A percentile compares a stretch with the other conserved stretches of the same genome.
Evolutionary conservation across 1,139 yeast genomes (phyloP).

Genomic region (Meyerozyma athensensis): DNA sequence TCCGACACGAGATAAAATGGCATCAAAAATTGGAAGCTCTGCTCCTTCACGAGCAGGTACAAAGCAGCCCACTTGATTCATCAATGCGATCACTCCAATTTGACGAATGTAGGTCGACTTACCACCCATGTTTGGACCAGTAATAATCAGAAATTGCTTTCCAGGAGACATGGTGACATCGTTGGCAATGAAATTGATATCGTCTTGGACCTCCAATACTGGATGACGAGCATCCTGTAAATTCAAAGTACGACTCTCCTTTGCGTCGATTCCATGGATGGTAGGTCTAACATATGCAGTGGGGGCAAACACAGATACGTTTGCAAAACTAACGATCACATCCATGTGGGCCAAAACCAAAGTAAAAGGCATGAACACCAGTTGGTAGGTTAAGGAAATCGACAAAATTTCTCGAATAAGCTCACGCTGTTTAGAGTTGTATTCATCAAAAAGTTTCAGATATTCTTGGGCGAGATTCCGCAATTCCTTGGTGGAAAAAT

Average conservation of each 20-base stretch:
- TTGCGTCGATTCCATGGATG: constrained; percentile 42
- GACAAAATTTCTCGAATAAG: constrained; percentile 78
- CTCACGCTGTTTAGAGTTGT: constrained; percentile 67
- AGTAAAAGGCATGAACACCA: constrained; percentile 67
- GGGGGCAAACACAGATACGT: constrained; percentile 79
- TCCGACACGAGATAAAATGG: constrained; percentile 94
- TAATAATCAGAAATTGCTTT: constrained; percentile 73
- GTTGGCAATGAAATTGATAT: constrained; percentile 79
- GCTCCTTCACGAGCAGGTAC: constrained; percentile 51
- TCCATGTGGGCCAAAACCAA: constrained; percentile 69
- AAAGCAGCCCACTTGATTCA: constrained; percentile 93
- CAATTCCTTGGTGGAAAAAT: constrained; percentile 70
- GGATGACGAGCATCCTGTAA: constrained; percentile 85
- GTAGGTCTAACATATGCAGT: constrained; percentile 73
- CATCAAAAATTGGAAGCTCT: constrained; percentile 79
- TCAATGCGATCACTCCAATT: constrained; percentile 78
- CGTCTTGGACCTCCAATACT: constrained; percentile 88
- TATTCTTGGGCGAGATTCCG: constrained; percentile 57
- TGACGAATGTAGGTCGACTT: constrained; percentile 93
- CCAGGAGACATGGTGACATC: constrained; percentile 54
- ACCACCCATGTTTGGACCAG: constrained; percentile 99
- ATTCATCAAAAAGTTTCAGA: constrained; percentile 55
- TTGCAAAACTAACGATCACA: constrained; percentile 81
- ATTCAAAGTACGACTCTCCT: constrained; percentile 44
- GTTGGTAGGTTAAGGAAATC: constrained; percentile 75